These are phyloP conservation scores for Colletotrichum falcatum DNA, from an alignment of 2,329 filamentous ascomycete species.

Conservation along the genomic window DNA sequence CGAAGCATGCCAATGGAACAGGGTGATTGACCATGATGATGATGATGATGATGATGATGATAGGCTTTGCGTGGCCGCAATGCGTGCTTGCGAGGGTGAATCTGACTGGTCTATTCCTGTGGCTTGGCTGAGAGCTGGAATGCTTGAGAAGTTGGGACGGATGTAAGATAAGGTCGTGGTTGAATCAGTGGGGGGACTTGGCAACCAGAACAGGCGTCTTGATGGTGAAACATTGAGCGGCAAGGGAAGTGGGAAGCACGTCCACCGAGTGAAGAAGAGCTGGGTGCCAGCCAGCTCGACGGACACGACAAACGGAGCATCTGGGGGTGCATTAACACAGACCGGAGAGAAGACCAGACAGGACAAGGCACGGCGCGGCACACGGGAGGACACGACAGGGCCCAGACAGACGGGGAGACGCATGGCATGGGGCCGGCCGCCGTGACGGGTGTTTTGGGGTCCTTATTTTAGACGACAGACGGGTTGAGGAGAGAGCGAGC, in stretches of 20 bases:
- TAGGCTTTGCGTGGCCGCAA: conserved; percentile 31
- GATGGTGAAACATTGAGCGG: conserved; percentile 37
- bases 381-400: conserved; percentile 13
- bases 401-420: conserved; percentile 32
- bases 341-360: conserved; percentile 19
- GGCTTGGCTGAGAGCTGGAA: conserved; percentile 37
- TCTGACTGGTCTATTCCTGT: conserved; percentile 30
- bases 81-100: conserved; percentile 33
- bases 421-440: conserved; percentile 29
- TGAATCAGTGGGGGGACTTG: conserved; percentile 35
- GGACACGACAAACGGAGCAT: not conserved
- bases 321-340: not conserved
- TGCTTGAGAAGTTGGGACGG: conserved; percentile 37
- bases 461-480: conserved; percentile 37
- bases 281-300: not conserved
- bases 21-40: conserved; percentile 2
- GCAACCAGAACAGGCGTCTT: conserved; percentile 26
- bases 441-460: conserved; percentile 26
- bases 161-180: conserved; percentile 11
- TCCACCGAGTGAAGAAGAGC: not conserved
- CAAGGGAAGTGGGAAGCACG: conserved; percentile 30
- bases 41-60: conserved; percentile 9
- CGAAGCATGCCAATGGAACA: conserved; percentile 2
- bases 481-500: not conserved
- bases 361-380: conserved; percentile 10